Percentiles rank a stretch among this genome's conserved stretches.
These are phyloP conservation scores for Niveomyces coronatus DNA, from an alignment of 2,329 filamentous ascomycete genomes.

Conservation along the genomic window DNA sequence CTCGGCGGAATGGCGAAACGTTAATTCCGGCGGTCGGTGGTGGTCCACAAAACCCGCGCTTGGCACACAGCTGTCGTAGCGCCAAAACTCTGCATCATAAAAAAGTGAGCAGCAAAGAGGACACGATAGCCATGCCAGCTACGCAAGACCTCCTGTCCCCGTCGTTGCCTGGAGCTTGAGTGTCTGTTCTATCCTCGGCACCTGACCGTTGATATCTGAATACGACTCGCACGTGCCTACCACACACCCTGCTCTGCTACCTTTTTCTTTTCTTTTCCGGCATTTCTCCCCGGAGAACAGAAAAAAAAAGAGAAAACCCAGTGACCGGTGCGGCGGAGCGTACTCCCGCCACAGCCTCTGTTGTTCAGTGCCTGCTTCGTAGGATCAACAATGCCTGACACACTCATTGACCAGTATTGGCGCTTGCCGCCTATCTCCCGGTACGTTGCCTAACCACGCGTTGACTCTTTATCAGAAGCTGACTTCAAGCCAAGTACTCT, in stretches of 20 bases:
- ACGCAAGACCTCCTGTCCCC: constrained; percentile 9
- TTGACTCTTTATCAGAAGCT: constrained; percentile 3
- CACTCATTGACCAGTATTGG: constrained; percentile 25
- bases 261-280: constrained; percentile 11
- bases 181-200: too few species aligned
- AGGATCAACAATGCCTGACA: constrained; percentile 10
- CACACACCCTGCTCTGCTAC: not conserved
- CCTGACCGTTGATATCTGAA: too few species aligned
- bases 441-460: constrained; percentile 19
- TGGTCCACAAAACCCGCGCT: constrained; percentile 9
- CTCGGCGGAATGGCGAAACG: constrained; percentile 2
- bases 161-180: constrained; percentile 11
- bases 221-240: too few species aligned
- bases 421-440: constrained; percentile 31
- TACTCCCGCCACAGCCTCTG: too few species aligned
- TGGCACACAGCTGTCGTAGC: constrained; percentile 1
- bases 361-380: too few species aligned
- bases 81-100: constrained; percentile 9
- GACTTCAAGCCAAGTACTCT: constrained; percentile 8
- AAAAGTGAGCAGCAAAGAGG: constrained; percentile 10
- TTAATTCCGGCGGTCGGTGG: not conserved
- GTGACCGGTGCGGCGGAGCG: too few species aligned
- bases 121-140: constrained; percentile 11
- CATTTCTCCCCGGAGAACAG: constrained; percentile 5
- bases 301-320: not conserved